Base-by-base conservation (phyloP, 2,329 filamentous ascomycete genomes). In the Penicillium decumbens region DNA sequence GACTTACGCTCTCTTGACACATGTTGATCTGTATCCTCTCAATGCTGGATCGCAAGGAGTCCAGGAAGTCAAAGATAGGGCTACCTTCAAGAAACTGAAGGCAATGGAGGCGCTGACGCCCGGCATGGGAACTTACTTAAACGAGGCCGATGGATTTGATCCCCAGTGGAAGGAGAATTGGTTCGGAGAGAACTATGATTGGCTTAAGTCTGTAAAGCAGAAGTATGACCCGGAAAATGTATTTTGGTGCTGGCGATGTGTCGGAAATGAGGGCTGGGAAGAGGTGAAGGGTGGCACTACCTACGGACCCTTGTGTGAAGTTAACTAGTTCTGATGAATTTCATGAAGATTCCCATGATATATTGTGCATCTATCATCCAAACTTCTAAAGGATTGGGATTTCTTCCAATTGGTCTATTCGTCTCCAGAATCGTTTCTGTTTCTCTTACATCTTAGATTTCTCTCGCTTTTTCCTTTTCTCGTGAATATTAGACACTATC, bases 201-300 rank as follows among this genome's bases (percentile, higher is more conserved):
- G 52, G 37, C 49, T 67, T n/a, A 15, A 43, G n/a, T 33, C 50
- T 9, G 42, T 65, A 12, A 65, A 66, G 57, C 42, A 56, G 32
- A 54, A 56, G 20, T 65, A 63, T 43, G 65, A 67, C 49, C 60
- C 63, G 0, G 48, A 53, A 1, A 35, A 45, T 3, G 48, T 60
- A 20, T 66, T 65, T 35, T 66, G 58, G 55, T 62, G 58, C 24
- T 57, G 51, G 40, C 53, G 54, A 4, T 63, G 62, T 32, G 62
- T 65, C 1, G 63, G 64, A 9, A 61, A 54, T 43, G 56, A 58
- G 20, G 40, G 49, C 10, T 66, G 62, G 55, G 41, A 39, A 6
- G 53, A 58, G 38, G 42, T 47, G n/a, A 45, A 29, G 6, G 50
- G 53, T 1, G 50, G 43, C 4, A 38, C n/a, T 13, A 8, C 20